Evolutionary conservation across 2,329 filamentous ascomycete species (phyloP), one percentile per base, ranked within the genome.

Genomic region (Exophiala sideris): DNA sequence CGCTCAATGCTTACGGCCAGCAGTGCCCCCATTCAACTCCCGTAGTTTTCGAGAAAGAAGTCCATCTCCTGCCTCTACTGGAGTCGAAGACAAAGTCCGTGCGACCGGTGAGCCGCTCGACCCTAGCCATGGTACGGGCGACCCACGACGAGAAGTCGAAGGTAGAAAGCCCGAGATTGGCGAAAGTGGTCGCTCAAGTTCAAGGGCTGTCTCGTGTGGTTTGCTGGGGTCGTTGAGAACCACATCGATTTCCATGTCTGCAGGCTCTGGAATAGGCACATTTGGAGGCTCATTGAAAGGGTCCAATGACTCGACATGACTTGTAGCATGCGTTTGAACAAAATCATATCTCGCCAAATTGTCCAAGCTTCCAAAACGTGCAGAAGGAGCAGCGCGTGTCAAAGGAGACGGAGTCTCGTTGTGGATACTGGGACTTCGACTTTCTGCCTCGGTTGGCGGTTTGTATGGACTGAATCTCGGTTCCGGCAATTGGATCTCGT

Each of bases 401-500:
- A 62, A 57, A 72, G 70, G 3, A 82, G 84, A 0, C 77, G 75
- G 60, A 82, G 86, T 40, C 80, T 76, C 62, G 83, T 76, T 51
- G 80, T 75, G 51, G 75, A 79, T 3, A 80, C 79, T 64, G 82
- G 84, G 38, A 88, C 85, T 21, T 76, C 76, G n/a, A 61, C 67
- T 16, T 74, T 71, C 62, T 79, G 78, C 52, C 73, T 73, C 57
- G 12, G 40, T n/a, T 10, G 67, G 67, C 1, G 88, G 82, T 68
- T 91, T 96, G 74, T 96, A 97, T 1, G 85, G 79, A 51, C 85
- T 89, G 68, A 90, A 99, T 16, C 85, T 83, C 16, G 94, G 94
- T 63, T 96, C 91, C 0, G 92, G 92, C 56, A 88, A 80, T 35
- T 94, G 91, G 4, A 92, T 86, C 68, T 99, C 94, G 65, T 95